Base-by-base conservation (phyloP, 345 rosid species). In the Salix koriyanagi region DNA sequence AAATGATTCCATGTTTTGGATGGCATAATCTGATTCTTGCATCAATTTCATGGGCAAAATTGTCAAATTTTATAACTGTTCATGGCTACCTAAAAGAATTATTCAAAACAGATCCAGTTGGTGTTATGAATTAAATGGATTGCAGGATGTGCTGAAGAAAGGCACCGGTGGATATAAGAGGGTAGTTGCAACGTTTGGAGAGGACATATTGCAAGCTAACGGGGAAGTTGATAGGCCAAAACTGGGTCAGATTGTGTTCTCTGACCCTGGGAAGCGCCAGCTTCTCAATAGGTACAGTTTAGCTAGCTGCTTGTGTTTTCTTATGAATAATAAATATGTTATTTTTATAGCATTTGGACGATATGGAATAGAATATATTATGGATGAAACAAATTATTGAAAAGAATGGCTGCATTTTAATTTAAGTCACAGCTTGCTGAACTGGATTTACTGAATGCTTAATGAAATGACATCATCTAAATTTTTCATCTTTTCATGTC, bases 171-270 rank as follows among this genome's bases (percentile, higher is more conserved):
- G 86, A 5, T 83, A 81, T 76, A 80, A 67, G 23, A 77, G 69
- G 70, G 86, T 80, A 28, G 84, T 80, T 66, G 82, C 77, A 19
- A 84, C 79, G 41, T 83, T 80, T 80, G 86, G 83, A 37, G 84
- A 80, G 15, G 84, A 77, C 56, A 77, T 80, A 32, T 69, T 83
- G 41, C 79, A 65, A 67, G 77, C 66, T 41, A 75, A 80, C 62
- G 82, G 86, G 65, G 84, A 83, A 83, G 83, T 83, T 1, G 92
- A 94, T 76, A 77, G 98, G 62, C 78, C 89, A 12, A 92, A 90
- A 76, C 85, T 94, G 18, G 97, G 95, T 46, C 97, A 79, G 77
- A 86, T 90, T 12, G 99, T 93, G n/a, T 96, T 93, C 87, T 91
- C 95, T 19, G 91, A 91, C 72, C 81, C 91, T 71, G 81, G 81